Evolutionary conservation across 768 basidiomycete genomes (phyloP), one percentile per base, ranked within the genome.

Genomic region (Cystobasidium tubakii): DNA sequence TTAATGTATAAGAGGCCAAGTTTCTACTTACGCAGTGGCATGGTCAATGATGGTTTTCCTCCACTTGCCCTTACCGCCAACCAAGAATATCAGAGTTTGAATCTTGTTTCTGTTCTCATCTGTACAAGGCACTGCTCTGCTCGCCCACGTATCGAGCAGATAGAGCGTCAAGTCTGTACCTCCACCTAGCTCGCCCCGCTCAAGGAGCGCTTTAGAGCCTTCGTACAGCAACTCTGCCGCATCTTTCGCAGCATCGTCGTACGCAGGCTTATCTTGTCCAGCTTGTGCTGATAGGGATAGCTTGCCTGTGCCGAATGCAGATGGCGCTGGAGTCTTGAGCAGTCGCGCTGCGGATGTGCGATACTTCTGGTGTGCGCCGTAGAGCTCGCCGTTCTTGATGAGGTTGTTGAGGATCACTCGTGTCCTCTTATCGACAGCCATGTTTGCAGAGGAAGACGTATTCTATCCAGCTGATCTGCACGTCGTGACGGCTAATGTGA

Each of bases 191-290:
- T 98, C 91, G 9, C 89, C 90, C 17, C 85, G 85, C 84, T 97
- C 97, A 77, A 97, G 83, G 33, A 99, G 84, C 80, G 92, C 91
- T 65, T 89, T 85, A 0, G 92, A 88, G 54, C 88, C 89, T 79
- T 92, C 90, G 82, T 96, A 97, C 63, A 97, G 87, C 3, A 98
- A 90, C 81, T 94, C 89, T 81, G 92, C 90, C 21, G 96, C 94
- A 17, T 88, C 88, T 79, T 89, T 88, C 79, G 89, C 88, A 77
- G 94, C 89, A 1, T 84, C 84, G 25, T 83, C 81, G 69, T 80
- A 77, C 17, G 12, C 50, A 19, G n/a, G 44, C 31, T 69, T 36
- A 46, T 27, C 7, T 25, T 42, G 42, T 25, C 25, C 57, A 15
- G 57, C 25, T 27, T 60, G 57, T 34, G 33, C 57, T 25, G 10